phyloP scores from a whole-genome alignment of 2,329 filamentous ascomycete genomes.

The Sclerotinia minor region DNA sequence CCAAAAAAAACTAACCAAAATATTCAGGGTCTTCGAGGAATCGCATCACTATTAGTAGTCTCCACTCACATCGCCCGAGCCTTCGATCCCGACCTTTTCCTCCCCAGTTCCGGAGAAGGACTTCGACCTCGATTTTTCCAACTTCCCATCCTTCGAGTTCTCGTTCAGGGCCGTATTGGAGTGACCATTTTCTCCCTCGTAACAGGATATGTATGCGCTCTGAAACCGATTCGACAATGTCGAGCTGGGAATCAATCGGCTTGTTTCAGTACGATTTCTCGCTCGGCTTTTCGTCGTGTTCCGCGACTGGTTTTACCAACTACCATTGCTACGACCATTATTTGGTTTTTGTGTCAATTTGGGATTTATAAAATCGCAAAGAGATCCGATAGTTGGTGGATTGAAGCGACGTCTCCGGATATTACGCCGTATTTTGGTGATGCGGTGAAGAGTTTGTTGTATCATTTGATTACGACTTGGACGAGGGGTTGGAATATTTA shows the following conservation, averaged over 20 bases:
- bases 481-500: conserved; percentile 52
- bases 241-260: conserved; percentile 54
- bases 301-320: conserved; percentile 60
- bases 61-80: conserved; percentile 54
- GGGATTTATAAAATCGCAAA: conserved; percentile 58
- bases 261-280: conserved; percentile 55
- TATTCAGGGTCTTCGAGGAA: conserved; percentile 54
- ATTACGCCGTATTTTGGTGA: conserved; percentile 45
- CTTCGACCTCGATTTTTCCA: conserved; percentile 54
- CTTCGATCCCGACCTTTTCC: conserved; percentile 53
- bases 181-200: conserved; percentile 67
- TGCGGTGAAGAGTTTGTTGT: conserved; percentile 48
- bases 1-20: not conserved
- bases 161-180: conserved; percentile 62
- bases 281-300: conserved; percentile 58
- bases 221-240: conserved; percentile 59
- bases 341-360: conserved; percentile 56
- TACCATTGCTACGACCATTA: conserved; percentile 53
- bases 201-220: conserved; percentile 63
- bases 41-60: conserved; percentile 57
- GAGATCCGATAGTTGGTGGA: conserved; percentile 60
- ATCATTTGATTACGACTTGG: conserved; percentile 54
- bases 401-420: conserved; percentile 51
- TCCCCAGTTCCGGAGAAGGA: conserved; percentile 48
- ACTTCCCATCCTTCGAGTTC: conserved; percentile 58